A percentile compares a stretch with the other conserved stretches of the same genome.
Conservation (phyloP, 2,329 filamentous ascomycete genomes). For the Mycocentrospora acerina region DNA sequence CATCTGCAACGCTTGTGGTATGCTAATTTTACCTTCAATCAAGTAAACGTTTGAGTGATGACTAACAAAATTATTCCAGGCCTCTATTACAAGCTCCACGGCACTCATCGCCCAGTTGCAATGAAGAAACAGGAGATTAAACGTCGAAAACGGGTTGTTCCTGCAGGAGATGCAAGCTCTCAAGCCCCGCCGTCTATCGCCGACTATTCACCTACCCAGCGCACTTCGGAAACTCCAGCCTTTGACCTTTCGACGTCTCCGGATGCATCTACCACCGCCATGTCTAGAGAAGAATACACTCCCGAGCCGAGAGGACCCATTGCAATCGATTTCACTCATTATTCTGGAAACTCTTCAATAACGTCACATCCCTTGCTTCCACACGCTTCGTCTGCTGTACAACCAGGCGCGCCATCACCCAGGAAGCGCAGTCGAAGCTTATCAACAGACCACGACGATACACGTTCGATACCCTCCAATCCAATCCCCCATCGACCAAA, state of each 20-base stretch:
- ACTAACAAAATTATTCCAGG: conserved; percentile 55
- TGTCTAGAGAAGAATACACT: conserved; percentile 30
- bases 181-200: conserved; percentile 31
- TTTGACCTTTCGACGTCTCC: conserved; percentile 40
- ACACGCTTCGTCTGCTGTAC: conserved; percentile 14
- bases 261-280: conserved; percentile 32
- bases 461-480: conserved; percentile 13
- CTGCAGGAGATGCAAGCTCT: conserved; percentile 58
- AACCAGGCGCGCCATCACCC: conserved; percentile 25
- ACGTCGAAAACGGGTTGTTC: conserved; percentile 89
- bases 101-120: conserved; percentile 87
- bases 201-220: conserved; percentile 32
- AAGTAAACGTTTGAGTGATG: neutral
- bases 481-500: conserved; percentile 35
- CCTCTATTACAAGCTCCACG: conserved; percentile 94
- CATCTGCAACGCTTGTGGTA: conserved; percentile 98
- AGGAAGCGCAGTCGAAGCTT: conserved; percentile 42
- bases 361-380: conserved; percentile 14
- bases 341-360: conserved; percentile 20
- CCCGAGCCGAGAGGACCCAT: conserved; percentile 33
- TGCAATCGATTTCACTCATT: conserved; percentile 42
- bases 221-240: conserved; percentile 28
- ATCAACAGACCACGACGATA: conserved; percentile 32
- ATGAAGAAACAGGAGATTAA: conserved; percentile 99
- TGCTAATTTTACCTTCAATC: conserved; percentile 38